phyloP scores from a whole-genome alignment of 768 basidiomycete genomes.

The Serendipita sp. region DNA sequence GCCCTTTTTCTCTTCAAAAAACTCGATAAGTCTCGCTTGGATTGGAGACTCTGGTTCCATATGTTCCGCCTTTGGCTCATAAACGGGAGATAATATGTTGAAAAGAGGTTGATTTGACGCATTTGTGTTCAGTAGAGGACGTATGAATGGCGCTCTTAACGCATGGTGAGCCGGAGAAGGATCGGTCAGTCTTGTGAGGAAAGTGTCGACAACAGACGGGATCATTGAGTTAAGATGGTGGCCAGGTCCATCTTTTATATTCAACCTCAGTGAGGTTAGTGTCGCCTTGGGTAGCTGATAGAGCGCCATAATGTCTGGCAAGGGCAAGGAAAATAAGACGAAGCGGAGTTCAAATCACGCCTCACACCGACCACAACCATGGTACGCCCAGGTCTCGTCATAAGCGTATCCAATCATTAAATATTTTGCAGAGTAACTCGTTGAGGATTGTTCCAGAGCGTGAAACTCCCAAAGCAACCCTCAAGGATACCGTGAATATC shows the following conservation, averaged over 20 bases:
- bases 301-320: neutral
- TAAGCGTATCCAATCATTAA: neutral
- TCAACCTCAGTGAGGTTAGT: neutral
- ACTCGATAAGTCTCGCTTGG: neutral
- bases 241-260: neutral
- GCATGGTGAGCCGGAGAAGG: neutral
- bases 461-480: slow-evolving; percentile 41
- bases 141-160: neutral
- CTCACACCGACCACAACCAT: neutral
- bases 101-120: neutral
- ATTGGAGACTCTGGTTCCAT: neutral
- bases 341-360: neutral
- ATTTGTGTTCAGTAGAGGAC: neutral
- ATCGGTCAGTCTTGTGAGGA: neutral
- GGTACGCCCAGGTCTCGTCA: neutral
- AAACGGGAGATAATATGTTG: neutral
- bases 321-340: neutral
- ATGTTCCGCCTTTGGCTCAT: neutral
- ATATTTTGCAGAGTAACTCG: slow-evolving; percentile 18
- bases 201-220: neutral
- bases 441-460: slow-evolving; percentile 46
- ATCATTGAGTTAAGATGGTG: neutral
- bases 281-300: neutral
- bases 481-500: slow-evolving; percentile 50
- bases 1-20: neutral